Evolutionary conservation across 176 grass and related monocot genomes (phyloP).

Genomic region (Microstegium vimineum): DNA sequence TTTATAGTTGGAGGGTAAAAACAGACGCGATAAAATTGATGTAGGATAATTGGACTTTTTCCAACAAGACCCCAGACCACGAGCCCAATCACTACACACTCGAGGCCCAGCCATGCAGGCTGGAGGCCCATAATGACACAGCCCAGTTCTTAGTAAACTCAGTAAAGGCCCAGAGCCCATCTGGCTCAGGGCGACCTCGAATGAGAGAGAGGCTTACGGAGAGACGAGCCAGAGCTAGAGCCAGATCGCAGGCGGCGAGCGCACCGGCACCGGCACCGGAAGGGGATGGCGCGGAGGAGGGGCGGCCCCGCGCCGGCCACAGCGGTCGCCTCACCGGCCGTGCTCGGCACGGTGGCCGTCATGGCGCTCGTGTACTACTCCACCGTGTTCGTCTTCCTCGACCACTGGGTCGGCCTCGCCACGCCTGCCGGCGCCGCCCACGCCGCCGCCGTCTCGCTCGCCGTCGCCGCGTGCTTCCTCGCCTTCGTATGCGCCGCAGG

Average conservation of each 20-base stretch:
- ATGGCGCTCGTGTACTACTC: slow-evolving; percentile 63
- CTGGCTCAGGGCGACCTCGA: not conserved
- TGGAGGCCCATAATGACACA: not conserved
- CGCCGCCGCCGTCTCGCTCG: slow-evolving; percentile 52
- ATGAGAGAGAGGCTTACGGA: not conserved
- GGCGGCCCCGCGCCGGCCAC: slow-evolving; percentile 21
- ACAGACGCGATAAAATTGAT: too few relatives aligned
- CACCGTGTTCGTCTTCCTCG: slow-evolving; percentile 74
- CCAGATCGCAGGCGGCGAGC: not conserved
- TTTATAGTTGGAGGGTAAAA: too few relatives aligned
- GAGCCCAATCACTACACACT: not conserved
- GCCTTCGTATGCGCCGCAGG: slow-evolving; percentile 61
- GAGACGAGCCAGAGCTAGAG: not conserved
- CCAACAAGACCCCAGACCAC: not conserved
- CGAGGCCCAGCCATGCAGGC: not conserved
- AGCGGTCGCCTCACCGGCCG: slow-evolving; percentile 35
- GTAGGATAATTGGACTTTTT: too few relatives aligned
- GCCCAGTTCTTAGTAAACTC: not conserved
- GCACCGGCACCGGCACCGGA: slow-evolving; percentile 5
- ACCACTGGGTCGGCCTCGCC: slow-evolving; percentile 70
- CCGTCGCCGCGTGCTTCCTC: slow-evolving; percentile 57
- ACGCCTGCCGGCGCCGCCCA: slow-evolving; percentile 49
- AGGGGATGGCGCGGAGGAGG: slow-evolving; percentile 54
- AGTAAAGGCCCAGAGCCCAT: not conserved
- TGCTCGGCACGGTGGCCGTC: slow-evolving; percentile 34